These are phyloP conservation scores for Pelargonium australe DNA, from an alignment of 441 rosid species.

Conservation along the genomic window DNA sequence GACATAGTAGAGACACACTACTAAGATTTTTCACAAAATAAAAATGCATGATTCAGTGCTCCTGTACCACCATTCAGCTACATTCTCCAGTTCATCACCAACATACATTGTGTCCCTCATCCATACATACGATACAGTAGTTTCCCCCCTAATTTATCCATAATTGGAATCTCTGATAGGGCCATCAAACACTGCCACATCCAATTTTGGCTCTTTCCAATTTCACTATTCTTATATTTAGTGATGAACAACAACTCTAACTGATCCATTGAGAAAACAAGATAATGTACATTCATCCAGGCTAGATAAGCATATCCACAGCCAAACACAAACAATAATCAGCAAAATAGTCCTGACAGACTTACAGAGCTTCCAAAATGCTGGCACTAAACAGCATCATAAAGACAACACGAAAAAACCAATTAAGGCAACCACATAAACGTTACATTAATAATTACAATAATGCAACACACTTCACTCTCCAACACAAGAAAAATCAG, in stretches of 20 bases:
- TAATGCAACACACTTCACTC: neutral
- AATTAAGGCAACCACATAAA: neutral
- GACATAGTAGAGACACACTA: no score
- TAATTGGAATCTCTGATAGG: no score
- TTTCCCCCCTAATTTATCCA: no score
- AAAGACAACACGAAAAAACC: neutral
- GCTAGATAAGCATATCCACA: neutral
- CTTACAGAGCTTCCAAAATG: neutral
- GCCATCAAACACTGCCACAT: no score
- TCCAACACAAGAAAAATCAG: neutral
- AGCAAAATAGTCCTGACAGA: neutral
- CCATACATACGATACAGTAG: no score
- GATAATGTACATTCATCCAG: neutral
- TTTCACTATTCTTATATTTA: neutral
- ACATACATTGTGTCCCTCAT: no score
- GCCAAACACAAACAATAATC: neutral
- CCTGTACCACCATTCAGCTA: no score
- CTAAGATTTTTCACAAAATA: no score
- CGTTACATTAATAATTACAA: neutral
- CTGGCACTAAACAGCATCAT: neutral
- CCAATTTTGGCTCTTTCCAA: no score
- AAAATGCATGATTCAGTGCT: no score
- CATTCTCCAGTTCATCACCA: no score
- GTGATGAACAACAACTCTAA: neutral
- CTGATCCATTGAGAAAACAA: neutral